These are phyloP conservation scores for Sporothrix mexicana DNA, from an alignment of 2,329 filamentous ascomycete species.

Conservation along the genomic window DNA sequence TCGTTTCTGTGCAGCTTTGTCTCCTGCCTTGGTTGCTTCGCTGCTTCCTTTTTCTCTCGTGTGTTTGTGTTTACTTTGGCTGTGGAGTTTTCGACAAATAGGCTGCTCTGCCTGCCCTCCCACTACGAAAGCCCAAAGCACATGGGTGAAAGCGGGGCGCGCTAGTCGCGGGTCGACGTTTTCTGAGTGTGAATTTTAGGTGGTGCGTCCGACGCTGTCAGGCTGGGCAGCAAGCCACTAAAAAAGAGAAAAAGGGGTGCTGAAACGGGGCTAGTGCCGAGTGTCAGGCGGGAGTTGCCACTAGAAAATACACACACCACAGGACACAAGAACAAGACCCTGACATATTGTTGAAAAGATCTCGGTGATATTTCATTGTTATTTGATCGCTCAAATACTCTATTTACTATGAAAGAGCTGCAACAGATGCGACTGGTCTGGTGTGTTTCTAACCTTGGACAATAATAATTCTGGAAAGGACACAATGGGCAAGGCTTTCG, in stretches of 20 bases:
- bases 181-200: neutral
- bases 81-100: constrained; percentile 20
- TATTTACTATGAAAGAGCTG: too few relatives aligned
- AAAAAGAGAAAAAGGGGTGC: neutral
- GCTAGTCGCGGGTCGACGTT: constrained; percentile 23
- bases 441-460: too few relatives aligned
- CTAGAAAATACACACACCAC: neutral
- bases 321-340: neutral
- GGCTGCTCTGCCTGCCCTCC: neutral
- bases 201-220: neutral
- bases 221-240: constrained; percentile 7
- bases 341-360: neutral
- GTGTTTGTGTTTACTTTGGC: constrained; percentile 33
- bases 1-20: too few relatives aligned
- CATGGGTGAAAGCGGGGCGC: constrained; percentile 27
- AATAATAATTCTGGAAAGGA: neutral
- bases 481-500: neutral
- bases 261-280: constrained; percentile 25
- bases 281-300: constrained; percentile 1
- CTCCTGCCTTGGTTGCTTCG: constrained; percentile 7
- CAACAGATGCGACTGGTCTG: too few relatives aligned
- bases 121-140: neutral
- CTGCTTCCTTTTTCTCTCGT: constrained; percentile 19
- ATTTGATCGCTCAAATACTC: too few relatives aligned
- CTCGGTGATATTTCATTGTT: too few relatives aligned